Base-by-base conservation (phyloP, 495 filamentous ascomycete genomes). In the Daldinia caldariorum region DNA sequence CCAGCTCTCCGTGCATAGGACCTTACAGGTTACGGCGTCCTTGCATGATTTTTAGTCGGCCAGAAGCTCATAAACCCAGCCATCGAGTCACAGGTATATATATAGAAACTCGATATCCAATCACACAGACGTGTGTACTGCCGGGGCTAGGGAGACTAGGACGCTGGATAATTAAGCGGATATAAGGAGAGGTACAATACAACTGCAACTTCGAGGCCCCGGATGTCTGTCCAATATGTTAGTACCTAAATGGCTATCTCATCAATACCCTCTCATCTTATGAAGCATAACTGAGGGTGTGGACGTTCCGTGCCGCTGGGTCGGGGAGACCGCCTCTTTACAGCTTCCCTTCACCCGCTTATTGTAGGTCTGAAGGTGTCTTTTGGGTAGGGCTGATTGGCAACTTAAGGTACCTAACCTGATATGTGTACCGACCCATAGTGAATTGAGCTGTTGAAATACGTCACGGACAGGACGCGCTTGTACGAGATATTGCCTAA, bases 11-110 rank as follows among this genome's bases (percentile, higher is more conserved):
- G 22, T 16, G 16, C 43, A 47, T 41, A 34, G 22, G 43, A 32
- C 49, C 31, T 47, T 61, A 50, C 60, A 34, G 60, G 38, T 43
- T 55, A 45, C 37, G 37, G 60, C 49, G 41, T 54, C 62, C 62
- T 58, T 58, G 62, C 62, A 65, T 65, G 49, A 32, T 31, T 53
- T 32, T 53, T 14, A 35, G 16, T 39, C 56, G n/a, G 56, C 45
- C 39, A 53, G 43, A 47, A 47, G 18, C 43, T 47, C 43, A 20
- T 9, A 22, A 47, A 22, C 43, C 22, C 43, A 47, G 43, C 43
- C 43, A 47, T 47, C 43, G 43, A 47, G 43, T 22, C 43, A 22
- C 43, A 47, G 43, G 43, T 47, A 47, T 47, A 47, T 53, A 53
- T 53, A 53, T 31, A 53, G 26, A 53, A 53, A 7, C 49, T 29